Conservation (phyloP, 495 filamentous ascomycete species). For the Trichoderma reesei region DNA sequence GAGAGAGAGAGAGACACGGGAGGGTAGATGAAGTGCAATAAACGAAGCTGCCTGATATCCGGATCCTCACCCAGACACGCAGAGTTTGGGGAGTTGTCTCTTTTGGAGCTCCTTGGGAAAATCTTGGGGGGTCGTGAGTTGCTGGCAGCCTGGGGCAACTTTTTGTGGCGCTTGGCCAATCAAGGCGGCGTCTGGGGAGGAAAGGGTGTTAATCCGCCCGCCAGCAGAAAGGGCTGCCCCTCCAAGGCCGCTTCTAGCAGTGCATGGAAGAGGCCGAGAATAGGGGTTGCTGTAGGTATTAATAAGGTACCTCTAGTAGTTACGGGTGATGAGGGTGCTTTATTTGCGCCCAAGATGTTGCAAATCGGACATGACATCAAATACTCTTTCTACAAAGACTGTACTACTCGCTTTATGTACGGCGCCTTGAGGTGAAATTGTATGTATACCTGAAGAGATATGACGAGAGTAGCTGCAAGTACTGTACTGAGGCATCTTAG, state of each 20-base stretch:
- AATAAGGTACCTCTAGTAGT: no score
- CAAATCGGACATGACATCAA: no score
- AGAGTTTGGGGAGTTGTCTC: conserved; percentile 13
- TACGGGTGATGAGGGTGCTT: no score
- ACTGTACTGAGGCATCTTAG: no score
- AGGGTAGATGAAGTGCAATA: background rate
- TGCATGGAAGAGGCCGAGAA: background rate
- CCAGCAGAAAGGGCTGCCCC: background rate
- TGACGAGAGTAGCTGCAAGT: no score
- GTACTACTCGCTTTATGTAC: no score
- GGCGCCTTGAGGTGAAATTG: no score
- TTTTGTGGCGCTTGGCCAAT: conserved; percentile 1
- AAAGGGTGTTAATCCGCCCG: conserved; percentile 1
- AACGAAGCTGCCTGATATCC: conserved; percentile 6
- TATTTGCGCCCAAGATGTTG: no score
- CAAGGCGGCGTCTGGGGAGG: background rate
- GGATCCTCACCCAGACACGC: background rate
- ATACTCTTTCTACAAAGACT: no score
- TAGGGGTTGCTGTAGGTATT: no score
- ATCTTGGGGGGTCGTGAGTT: conserved; percentile 14
- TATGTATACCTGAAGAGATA: no score
- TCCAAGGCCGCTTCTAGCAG: background rate
- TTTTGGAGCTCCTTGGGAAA: conserved; percentile 8
- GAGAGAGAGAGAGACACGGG: background rate
- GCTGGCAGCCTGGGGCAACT: background rate